Conservation (phyloP, 805 yeast genomes). For the Pichia scutulata region DNA sequence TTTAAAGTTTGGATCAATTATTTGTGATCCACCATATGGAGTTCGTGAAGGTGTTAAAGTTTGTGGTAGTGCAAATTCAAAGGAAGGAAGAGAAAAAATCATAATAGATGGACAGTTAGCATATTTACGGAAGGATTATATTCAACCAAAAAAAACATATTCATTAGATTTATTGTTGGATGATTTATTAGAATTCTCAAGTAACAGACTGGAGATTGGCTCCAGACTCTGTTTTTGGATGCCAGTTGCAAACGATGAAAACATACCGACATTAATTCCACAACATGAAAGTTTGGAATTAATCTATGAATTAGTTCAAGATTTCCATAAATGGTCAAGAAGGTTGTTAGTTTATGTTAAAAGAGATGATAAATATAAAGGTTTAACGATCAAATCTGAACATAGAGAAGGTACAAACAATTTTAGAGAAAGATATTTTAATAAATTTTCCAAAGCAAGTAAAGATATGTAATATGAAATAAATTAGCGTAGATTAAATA, state of each 20-base stretch:
- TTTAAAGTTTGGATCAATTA: constrained; percentile 65
- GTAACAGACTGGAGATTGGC: constrained; percentile 57
- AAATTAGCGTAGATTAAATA: background rate
- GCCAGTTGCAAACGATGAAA: constrained; percentile 91
- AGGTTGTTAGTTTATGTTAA: constrained; percentile 75
- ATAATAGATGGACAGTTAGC: constrained; percentile 78
- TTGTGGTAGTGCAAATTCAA: constrained; percentile 64
- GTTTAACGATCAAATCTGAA: constrained; percentile 36
- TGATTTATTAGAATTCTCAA: constrained; percentile 69
- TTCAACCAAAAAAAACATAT: constrained; percentile 90
- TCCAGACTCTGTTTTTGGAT: constrained; percentile 94
- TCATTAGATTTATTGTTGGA: constrained; percentile 68
- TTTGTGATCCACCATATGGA: constrained; percentile 98
- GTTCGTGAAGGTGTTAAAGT: constrained; percentile 93
- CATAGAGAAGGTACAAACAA: constrained; percentile 43
- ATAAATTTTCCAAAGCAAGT: constrained; percentile 37
- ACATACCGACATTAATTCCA: constrained; percentile 54
- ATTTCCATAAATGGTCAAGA: constrained; percentile 90
- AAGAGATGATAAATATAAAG: constrained; percentile 42
- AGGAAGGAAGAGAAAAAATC: constrained; percentile 61
- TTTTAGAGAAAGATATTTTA: constrained; percentile 73
- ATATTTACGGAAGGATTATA: constrained; percentile 68
- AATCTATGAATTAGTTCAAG: constrained; percentile 72
- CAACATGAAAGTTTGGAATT: constrained; percentile 67
- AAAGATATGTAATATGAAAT: background rate